phyloP scores from a whole-genome alignment of 2,329 filamentous ascomycete species.

The Monascus ruber region DNA sequence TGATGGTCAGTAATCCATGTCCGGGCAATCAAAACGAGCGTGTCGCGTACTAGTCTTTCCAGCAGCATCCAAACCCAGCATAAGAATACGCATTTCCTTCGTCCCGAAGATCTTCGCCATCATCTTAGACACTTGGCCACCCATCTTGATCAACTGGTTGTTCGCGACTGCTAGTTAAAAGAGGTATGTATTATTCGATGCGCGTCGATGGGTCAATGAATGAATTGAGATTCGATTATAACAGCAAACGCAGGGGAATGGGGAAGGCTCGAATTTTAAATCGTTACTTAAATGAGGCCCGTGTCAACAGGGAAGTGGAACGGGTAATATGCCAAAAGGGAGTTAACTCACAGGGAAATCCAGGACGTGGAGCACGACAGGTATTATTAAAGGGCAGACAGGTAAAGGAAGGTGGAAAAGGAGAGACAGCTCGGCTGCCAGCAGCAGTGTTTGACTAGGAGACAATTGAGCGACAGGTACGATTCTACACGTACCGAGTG shows the following conservation, averaged over 20 bases:
- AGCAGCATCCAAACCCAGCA: slow-evolving; percentile 94
- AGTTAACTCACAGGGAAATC: no score
- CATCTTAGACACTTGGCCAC: slow-evolving; percentile 85
- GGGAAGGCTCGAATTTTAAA: background rate
- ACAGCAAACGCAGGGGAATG: background rate
- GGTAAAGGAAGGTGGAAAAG: background rate
- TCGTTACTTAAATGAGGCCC: background rate
- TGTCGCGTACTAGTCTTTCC: slow-evolving; percentile 72
- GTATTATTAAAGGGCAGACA: no score
- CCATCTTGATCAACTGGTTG: slow-evolving; percentile 51
- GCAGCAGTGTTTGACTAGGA: background rate
- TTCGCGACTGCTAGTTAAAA: slow-evolving; percentile 6
- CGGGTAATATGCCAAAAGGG: no score
- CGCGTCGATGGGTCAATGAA: no score
- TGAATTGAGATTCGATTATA: background rate
- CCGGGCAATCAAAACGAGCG: background rate
- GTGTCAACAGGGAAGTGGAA: no score
- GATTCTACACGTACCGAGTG: background rate
- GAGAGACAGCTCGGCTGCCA: background rate
- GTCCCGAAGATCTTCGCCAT: slow-evolving; percentile 99
- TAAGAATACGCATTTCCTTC: slow-evolving; percentile 96
- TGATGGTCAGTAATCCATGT: background rate
- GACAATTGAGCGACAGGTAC: background rate
- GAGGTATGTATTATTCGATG: no score
- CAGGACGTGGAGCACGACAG: no score